Evolutionary conservation across 2,329 filamentous ascomycete genomes (phyloP).

Genomic region (Colletotrichum kahawae): DNA sequence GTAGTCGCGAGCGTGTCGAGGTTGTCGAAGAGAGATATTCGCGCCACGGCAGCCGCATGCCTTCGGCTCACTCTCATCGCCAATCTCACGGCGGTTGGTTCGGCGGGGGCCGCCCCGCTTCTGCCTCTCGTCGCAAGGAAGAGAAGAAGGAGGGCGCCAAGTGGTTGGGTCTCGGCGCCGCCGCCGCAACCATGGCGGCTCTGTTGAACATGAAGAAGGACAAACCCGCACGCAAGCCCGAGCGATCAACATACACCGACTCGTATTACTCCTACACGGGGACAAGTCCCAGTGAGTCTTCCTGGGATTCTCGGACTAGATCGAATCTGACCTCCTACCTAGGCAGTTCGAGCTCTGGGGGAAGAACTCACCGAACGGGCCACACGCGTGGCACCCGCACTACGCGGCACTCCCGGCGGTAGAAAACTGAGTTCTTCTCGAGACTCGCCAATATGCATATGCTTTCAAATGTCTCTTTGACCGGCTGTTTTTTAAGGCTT

Average conservation of each 20-base stretch:
- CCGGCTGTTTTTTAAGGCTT: background rate
- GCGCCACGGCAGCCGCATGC: conserved; percentile 46
- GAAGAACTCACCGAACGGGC: conserved; percentile 38
- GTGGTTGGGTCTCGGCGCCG: conserved; percentile 59
- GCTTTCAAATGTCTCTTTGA: background rate
- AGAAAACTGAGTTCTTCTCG: conserved; percentile 2
- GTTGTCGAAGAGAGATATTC: conserved; percentile 68
- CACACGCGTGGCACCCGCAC: conserved; percentile 19
- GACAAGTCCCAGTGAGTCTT: conserved; percentile 56
- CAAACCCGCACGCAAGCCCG: conserved; percentile 46
- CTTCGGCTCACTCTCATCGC: conserved; percentile 50
- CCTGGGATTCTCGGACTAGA: conserved; percentile 18
- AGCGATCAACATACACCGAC: conserved; percentile 52
- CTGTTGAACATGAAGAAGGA: conserved; percentile 59
- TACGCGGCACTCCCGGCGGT: conserved; percentile 35
- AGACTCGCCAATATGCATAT: background rate
- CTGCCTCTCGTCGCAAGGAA: conserved; percentile 44
- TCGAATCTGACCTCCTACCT: conserved; percentile 25
- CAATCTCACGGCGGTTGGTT: conserved; percentile 64
- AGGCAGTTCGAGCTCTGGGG: conserved; percentile 53
- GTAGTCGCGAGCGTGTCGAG: conserved; percentile 59
- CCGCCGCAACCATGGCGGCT: conserved; percentile 55
- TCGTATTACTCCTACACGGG: conserved; percentile 60
- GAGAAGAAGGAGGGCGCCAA: conserved; percentile 57
- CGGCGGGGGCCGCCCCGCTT: conserved; percentile 45